Evolutionary conservation across 148 eudicot species (phyloP).

Genomic region (Rhododendron griersonianum): DNA sequence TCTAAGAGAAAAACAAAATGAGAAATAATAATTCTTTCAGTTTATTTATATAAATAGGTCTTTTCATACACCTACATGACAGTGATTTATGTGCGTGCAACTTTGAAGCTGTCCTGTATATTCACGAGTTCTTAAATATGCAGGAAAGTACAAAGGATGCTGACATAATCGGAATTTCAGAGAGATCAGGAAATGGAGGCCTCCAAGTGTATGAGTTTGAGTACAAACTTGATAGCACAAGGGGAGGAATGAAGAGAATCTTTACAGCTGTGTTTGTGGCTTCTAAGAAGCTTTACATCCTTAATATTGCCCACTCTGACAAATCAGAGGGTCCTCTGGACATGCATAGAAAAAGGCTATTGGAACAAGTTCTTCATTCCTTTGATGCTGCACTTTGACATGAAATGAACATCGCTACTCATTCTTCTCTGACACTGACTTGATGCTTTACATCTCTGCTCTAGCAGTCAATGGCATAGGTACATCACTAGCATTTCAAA

Average conservation of each 20-base stretch:
- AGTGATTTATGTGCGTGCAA: not conserved
- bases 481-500: not conserved
- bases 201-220: constrained; percentile 74
- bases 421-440: not conserved
- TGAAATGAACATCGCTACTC: not conserved
- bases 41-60: not conserved
- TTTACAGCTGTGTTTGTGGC: constrained; percentile 85
- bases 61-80: not conserved
- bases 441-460: not conserved
- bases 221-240: constrained; percentile 74
- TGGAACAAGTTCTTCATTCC: constrained; percentile 83
- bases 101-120: not conserved
- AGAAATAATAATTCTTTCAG: not conserved
- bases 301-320: constrained; percentile 82
- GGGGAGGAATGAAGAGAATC: constrained; percentile 85
- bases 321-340: constrained; percentile 63
- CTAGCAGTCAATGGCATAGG: not conserved
- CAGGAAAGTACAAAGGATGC: constrained; percentile 91
- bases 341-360: constrained; percentile 28
- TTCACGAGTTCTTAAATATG: not conserved
- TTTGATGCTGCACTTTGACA: constrained; percentile 49
- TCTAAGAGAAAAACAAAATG: not conserved
- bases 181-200: constrained; percentile 57
- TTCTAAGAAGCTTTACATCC: constrained; percentile 68
- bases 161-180: constrained; percentile 52